Conservation (phyloP, 2,329 filamentous ascomycete genomes). For the Stachybotrys elegans region DNA sequence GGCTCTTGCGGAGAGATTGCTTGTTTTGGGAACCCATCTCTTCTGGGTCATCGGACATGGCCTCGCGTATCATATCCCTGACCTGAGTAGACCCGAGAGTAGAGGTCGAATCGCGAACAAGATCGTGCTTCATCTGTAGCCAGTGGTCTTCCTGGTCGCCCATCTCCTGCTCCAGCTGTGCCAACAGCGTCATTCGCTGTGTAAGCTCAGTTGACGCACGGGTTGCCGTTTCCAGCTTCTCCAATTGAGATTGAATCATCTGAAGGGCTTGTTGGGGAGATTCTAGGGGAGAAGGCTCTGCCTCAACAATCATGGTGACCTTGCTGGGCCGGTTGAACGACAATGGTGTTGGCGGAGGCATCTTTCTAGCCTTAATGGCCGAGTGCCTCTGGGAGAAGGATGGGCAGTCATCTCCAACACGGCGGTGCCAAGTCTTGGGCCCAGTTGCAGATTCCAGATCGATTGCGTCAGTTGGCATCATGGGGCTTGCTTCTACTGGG, state of each 20-base stretch:
- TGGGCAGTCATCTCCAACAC: slow-evolving; percentile 53
- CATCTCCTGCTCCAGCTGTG: slow-evolving; percentile 59
- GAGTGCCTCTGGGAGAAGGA: slow-evolving; percentile 52
- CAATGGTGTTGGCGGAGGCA: slow-evolving; percentile 52
- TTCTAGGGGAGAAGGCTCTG: slow-evolving; percentile 48
- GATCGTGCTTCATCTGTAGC: slow-evolving; percentile 50
- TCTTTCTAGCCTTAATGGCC: slow-evolving; percentile 40
- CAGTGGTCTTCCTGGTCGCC: slow-evolving; percentile 55
- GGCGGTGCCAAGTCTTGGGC: slow-evolving; percentile 42
- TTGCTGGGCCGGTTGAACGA: slow-evolving; percentile 38
- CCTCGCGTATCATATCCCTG: too few relatives aligned
- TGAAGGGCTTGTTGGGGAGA: slow-evolving; percentile 44
- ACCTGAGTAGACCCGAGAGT: slow-evolving; percentile 30
- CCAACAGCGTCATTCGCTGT: slow-evolving; percentile 44
- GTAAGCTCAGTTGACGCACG: too few relatives aligned
- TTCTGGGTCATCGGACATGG: too few relatives aligned
- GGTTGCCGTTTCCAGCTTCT: slow-evolving; percentile 46
- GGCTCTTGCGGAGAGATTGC: too few relatives aligned
- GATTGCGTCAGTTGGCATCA: too few relatives aligned
- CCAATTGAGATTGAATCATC: slow-evolving; percentile 47
- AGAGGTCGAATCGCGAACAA: slow-evolving; percentile 47
- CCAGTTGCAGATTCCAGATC: slow-evolving; percentile 9
- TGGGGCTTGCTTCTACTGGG: too few relatives aligned
- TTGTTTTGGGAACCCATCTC: too few relatives aligned
- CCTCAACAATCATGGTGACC: slow-evolving; percentile 38